Evolutionary conservation across 163 green algal species (phyloP).

Genomic region (Coccomyxa subellipsoidea): DNA sequence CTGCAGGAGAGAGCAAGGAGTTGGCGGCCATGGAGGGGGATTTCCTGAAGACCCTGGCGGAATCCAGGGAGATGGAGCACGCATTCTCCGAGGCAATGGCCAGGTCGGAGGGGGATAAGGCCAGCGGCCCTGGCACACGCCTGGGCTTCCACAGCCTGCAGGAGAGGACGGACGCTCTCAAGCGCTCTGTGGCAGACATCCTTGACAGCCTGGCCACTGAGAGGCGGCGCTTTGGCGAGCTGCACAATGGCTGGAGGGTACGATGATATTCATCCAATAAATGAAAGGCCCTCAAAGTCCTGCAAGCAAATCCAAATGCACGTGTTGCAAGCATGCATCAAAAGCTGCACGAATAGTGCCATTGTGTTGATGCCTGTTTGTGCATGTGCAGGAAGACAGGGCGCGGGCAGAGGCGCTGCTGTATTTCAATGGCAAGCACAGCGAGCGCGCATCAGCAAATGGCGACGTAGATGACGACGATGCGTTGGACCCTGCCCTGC

Average conservation of each 20-base stretch:
- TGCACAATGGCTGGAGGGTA: constrained; percentile 9
- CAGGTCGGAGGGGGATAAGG: not conserved
- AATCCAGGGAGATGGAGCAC: not conserved
- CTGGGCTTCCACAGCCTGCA: not conserved
- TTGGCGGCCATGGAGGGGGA: constrained; percentile 31
- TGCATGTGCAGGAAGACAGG: constrained; percentile 13
- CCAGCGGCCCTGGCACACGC: not conserved
- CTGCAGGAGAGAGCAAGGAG: constrained; percentile 30
- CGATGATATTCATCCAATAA: not conserved
- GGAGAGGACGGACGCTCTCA: not conserved
- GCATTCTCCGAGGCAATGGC: not conserved
- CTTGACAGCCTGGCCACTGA: not conserved
- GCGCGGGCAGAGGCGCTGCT: not conserved
- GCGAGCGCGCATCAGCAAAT: not conserved
- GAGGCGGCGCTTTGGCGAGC: not conserved
- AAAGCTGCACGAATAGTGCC: no score
- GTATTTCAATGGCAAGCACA: constrained; percentile 8
- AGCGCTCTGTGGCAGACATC: not conserved
- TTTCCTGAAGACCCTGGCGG: constrained; percentile 32
- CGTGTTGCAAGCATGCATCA: no score
- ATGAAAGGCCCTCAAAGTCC: no score
- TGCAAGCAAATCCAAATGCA: no score
- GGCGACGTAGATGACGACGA: not conserved
- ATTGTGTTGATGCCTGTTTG: not conserved
- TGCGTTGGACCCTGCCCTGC: constrained; percentile 14